Percentiles rank a stretch among this genome's conserved stretches.
phyloP scores from a whole-genome alignment of 148 eudicot genomes.

The Pouteria glomerata region DNA sequence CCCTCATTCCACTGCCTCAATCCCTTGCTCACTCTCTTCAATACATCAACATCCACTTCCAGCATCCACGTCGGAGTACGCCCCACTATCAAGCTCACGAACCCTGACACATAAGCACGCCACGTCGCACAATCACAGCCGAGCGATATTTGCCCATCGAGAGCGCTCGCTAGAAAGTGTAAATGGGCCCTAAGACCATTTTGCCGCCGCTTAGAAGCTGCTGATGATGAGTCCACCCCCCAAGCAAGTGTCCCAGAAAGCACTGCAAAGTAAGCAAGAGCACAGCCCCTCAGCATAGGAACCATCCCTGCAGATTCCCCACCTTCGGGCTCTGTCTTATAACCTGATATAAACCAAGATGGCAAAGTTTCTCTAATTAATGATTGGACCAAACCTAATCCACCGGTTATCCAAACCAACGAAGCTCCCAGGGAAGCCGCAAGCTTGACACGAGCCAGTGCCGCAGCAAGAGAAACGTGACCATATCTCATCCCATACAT shows the following conservation, averaged over 20 bases:
- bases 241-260: slow-evolving; percentile 73
- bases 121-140: slow-evolving; percentile 79
- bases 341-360: slow-evolving; percentile 76
- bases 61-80: slow-evolving; percentile 67
- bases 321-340: slow-evolving; percentile 25
- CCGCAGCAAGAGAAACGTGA: slow-evolving; percentile 65
- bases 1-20: slow-evolving; percentile 67
- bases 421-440: slow-evolving; percentile 88
- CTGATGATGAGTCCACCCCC: slow-evolving; percentile 54
- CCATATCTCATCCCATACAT: slow-evolving; percentile 50
- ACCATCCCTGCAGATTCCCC: slow-evolving; percentile 38
- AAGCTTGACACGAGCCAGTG: slow-evolving; percentile 69
- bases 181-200: slow-evolving; percentile 50
- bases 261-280: slow-evolving; percentile 73
- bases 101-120: slow-evolving; percentile 76
- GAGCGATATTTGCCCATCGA: slow-evolving; percentile 75
- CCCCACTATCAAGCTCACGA: slow-evolving; percentile 69
- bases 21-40: slow-evolving; percentile 69
- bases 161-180: slow-evolving; percentile 61
- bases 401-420: slow-evolving; percentile 78
- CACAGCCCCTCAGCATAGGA: slow-evolving; percentile 67
- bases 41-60: slow-evolving; percentile 55
- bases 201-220: slow-evolving; percentile 36
- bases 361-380: slow-evolving; percentile 72
- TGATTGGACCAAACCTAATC: slow-evolving; percentile 47